phyloP scores from a whole-genome alignment of 2,329 filamentous ascomycete species.

The Claviceps sorghi region DNA sequence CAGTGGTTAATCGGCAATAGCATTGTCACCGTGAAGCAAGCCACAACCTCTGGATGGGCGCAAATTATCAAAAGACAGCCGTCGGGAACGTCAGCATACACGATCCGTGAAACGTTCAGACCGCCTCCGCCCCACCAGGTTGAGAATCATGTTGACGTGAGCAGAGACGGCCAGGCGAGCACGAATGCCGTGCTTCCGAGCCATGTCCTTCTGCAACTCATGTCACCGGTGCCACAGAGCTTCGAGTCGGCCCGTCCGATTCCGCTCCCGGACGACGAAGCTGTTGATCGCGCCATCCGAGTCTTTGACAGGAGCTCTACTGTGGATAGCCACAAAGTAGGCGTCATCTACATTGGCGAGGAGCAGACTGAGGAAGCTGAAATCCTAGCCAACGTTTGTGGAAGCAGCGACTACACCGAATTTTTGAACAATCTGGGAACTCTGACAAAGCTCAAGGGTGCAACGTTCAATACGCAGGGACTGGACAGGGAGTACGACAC shows the following conservation, averaged over 20 bases:
- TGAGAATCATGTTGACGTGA: slow-evolving; percentile 30
- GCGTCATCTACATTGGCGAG: slow-evolving; percentile 83
- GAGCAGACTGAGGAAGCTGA: slow-evolving; percentile 70
- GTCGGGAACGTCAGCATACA: slow-evolving; percentile 48
- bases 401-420: slow-evolving; percentile 74
- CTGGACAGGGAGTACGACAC: slow-evolving; percentile 62
- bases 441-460: slow-evolving; percentile 63
- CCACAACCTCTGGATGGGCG: slow-evolving; percentile 50
- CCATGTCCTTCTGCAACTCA: slow-evolving; percentile 55
- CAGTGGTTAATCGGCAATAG: slow-evolving; percentile 62
- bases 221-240: slow-evolving; percentile 46
- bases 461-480: slow-evolving; percentile 85
- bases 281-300: slow-evolving; percentile 57
- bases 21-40: slow-evolving; percentile 60
- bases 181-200: slow-evolving; percentile 55
- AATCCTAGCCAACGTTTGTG: slow-evolving; percentile 74
- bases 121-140: slow-evolving; percentile 43
- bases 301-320: slow-evolving; percentile 78
- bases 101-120: slow-evolving; percentile 43
- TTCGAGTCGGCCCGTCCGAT: slow-evolving; percentile 53
- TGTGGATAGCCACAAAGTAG: slow-evolving; percentile 89
- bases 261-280: slow-evolving; percentile 56
- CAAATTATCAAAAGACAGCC: slow-evolving; percentile 58
- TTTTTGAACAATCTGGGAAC: slow-evolving; percentile 75
- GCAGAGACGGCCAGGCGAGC: slow-evolving; percentile 35